Evolutionary conservation across 2,329 filamentous ascomycete genomes (phyloP), one percentile per base, ranked within the genome.

Genomic region (Penicillium sp.): DNA sequence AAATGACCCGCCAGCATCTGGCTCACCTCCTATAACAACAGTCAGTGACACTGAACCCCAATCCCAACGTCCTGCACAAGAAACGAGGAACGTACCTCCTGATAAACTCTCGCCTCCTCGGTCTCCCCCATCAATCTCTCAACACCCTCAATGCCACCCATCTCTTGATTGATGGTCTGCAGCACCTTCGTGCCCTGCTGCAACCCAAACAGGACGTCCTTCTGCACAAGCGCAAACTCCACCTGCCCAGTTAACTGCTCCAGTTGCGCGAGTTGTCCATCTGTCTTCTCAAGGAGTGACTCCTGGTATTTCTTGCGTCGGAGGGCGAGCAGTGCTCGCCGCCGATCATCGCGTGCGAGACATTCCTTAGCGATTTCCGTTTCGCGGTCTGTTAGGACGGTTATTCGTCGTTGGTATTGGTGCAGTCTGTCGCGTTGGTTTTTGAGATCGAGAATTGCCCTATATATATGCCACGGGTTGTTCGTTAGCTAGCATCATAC

Each of bases 301-400:
- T 97, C 90, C 75, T 99, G 94, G 81, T 96, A 97, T 75, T 97
- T 99, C 79, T 97, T 97, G 66, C 93, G 86, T 57, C 94, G 89
- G 60, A 99, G 83, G 1, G 94, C 94, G 33, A 97, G 83, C 23
- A 97, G 83, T 1, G 94, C 94, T 62, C 87, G 87, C 66, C 84
- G 79, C 77, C 91, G 93, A 78, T 97, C 90, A 69, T 89, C 88
- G 60, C 85, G 83, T 19, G 87, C 86, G 21, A 97, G 83, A 78
- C 96, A 93, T 79, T 91, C 84, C 65, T 86, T 87, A 23, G 94
- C 93, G 57, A 96, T 89, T 45, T 87, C 89, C 49, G 89, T 96
- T 78, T 99, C 93, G 64, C 89, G 89, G 71, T 88, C 85, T 7
- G 93, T 97, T 38, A 99, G 86, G 51, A 90, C 82, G 36, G 87